Conservation (phyloP, 2,329 filamentous ascomycete species). For the Ophiobolus disseminans region DNA sequence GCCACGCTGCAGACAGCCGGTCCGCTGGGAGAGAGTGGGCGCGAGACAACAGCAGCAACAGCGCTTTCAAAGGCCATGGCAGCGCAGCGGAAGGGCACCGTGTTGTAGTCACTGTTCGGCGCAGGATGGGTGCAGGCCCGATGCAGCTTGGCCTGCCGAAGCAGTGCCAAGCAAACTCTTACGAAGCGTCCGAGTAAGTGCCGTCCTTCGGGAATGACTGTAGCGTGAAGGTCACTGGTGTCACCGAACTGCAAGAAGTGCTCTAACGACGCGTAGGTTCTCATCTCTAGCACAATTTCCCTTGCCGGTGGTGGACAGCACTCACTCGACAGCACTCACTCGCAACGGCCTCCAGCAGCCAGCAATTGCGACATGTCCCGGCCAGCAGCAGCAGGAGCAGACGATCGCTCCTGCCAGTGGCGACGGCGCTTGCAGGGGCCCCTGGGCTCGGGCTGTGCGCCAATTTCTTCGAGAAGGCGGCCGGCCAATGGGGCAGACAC, state of each 20-base stretch:
- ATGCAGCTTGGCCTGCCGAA: background rate
- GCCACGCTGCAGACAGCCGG: background rate
- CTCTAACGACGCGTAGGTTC: too few species aligned
- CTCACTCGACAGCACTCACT: too few species aligned
- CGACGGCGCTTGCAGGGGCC: conserved; percentile 4
- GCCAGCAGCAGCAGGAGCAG: background rate
- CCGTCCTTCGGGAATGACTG: conserved; percentile 18
- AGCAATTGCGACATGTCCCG: background rate
- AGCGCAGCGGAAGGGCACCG: background rate
- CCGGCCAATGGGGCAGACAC: conserved; percentile 10
- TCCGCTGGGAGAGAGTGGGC: conserved; percentile 3
- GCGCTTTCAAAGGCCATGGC: background rate
- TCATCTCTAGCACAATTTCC: too few species aligned
- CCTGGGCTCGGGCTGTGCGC: conserved; percentile 13
- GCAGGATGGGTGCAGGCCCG: background rate
- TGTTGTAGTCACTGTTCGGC: background rate
- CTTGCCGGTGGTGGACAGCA: too few species aligned
- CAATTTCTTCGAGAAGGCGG: conserved; percentile 29
- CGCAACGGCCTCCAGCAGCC: too few species aligned
- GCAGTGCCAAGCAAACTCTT: conserved; percentile 14
- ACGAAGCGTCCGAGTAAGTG: conserved; percentile 14
- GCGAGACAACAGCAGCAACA: background rate
- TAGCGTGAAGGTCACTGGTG: conserved; percentile 10
- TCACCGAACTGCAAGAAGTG: too few species aligned
- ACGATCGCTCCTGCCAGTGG: too few species aligned